A percentile compares a stretch with the other conserved stretches of the same genome.
Conservation (phyloP, 2,329 filamentous ascomycete species). For the Hirsutella minnesotensis region DNA sequence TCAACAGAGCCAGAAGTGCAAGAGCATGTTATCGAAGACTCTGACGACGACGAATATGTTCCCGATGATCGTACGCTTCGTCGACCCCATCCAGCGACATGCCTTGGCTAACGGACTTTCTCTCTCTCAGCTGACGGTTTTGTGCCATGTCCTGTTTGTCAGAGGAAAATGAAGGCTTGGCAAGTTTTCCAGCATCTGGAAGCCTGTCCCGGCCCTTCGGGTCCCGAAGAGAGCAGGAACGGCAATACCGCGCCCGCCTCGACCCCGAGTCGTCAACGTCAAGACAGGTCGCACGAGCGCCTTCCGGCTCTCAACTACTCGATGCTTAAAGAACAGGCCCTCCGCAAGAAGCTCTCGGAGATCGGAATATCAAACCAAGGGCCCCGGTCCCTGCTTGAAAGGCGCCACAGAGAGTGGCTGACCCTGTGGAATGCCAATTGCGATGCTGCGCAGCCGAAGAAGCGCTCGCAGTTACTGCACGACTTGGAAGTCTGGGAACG, state of each 20-base stretch:
- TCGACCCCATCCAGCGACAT: neutral
- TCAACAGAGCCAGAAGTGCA: constrained; percentile 3
- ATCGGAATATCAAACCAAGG: constrained; percentile 67
- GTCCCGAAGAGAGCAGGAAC: neutral
- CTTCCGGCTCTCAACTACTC: constrained; percentile 78
- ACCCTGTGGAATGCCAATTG: constrained; percentile 97
- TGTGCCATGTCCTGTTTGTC: constrained; percentile 75
- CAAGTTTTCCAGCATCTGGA: constrained; percentile 76
- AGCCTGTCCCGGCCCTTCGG: constrained; percentile 34
- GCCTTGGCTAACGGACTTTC: neutral
- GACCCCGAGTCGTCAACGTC: constrained; percentile 14
- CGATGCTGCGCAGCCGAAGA: constrained; percentile 64
- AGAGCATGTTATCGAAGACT: constrained; percentile 12
- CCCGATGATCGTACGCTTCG: constrained; percentile 14
- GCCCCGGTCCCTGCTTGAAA: constrained; percentile 56
- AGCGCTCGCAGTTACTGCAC: constrained; percentile 57
- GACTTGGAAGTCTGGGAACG: constrained; percentile 83
- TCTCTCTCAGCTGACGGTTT: constrained; percentile 54
- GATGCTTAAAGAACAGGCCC: constrained; percentile 64
- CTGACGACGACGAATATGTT: constrained; percentile 17
- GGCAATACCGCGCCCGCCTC: neutral
- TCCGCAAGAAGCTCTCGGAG: constrained; percentile 73
- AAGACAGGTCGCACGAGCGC: constrained; percentile 39
- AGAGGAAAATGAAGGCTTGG: constrained; percentile 64
- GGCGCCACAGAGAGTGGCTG: constrained; percentile 82